These are phyloP conservation scores for Plasmodium gallinaceum DNA, from an alignment of 169 alveolate species.

Conservation along the genomic window DNA sequence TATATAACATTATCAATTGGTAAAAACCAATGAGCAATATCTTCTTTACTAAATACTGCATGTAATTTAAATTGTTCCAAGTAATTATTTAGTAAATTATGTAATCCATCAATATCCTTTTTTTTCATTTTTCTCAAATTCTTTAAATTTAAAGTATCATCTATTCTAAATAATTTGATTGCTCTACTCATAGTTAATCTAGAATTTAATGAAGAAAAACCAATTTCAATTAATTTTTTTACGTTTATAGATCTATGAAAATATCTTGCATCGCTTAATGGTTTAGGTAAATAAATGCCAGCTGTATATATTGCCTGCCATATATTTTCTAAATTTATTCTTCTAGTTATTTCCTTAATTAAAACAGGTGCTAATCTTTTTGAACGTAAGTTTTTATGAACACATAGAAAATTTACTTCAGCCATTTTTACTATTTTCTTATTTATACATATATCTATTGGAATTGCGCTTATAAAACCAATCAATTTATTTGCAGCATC, in stretches of 20 bases:
- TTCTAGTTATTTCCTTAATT: constrained; percentile 97
- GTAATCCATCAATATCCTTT: constrained; percentile 91
- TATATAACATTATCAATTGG: constrained; percentile 93
- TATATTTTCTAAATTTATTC: constrained; percentile 94
- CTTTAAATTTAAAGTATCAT: constrained; percentile 78
- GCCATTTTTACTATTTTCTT: constrained; percentile 90
- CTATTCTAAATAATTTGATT: constrained; percentile 90
- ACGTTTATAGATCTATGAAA: constrained; percentile 91
- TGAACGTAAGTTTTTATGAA: constrained; percentile 97
- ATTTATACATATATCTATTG: constrained; percentile 89
- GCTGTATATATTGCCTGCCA: constrained; percentile 99
- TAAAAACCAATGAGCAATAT: constrained; percentile 92
- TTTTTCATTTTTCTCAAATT: constrained; percentile 92
- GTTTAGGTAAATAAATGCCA: constrained; percentile 96
- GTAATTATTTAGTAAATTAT: constrained; percentile 84
- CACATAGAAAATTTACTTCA: constrained; percentile 98
- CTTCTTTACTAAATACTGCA: constrained; percentile 90
- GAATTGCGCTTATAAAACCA: constrained; percentile 97
- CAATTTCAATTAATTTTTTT: constrained; percentile 89
- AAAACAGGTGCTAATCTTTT: constrained; percentile 96
- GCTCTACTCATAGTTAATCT: constrained; percentile 93
- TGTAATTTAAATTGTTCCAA: constrained; percentile 86
- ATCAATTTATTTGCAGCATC: constrained; percentile 88
- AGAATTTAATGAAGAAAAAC: constrained; percentile 87
- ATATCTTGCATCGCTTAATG: constrained; percentile 94